These are phyloP conservation scores for Puccinia hordei DNA, from an alignment of 1,284 basidiomycete species.

Conservation along the genomic window DNA sequence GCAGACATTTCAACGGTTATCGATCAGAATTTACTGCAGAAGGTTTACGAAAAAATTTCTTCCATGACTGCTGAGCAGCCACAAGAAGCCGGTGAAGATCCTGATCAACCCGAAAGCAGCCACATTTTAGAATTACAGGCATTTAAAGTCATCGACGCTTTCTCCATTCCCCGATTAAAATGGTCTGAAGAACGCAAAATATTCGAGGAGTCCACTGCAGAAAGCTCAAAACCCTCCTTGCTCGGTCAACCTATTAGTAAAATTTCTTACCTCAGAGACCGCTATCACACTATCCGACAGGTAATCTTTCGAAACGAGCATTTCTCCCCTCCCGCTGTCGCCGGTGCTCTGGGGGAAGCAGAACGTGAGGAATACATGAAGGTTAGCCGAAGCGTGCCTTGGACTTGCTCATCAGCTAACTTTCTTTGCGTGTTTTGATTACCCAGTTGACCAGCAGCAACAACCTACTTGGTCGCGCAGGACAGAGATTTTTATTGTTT, in stretches of 20 bases:
- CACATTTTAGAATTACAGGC: conserved; percentile 15
- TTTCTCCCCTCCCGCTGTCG: conserved; percentile 88
- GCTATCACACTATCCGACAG: conserved; percentile 42
- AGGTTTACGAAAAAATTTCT: conserved; percentile 34
- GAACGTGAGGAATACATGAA: conserved; percentile 75
- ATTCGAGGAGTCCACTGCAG: conserved; percentile 24
- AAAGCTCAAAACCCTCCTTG: conserved; percentile 32
- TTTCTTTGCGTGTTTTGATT: neutral
- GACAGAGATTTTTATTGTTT: conserved; percentile 86
- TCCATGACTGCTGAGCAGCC: neutral
- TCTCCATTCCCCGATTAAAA: conserved; percentile 31
- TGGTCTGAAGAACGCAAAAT: conserved; percentile 45
- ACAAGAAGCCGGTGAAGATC: conserved; percentile 6
- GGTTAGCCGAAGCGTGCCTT: conserved; percentile 61
- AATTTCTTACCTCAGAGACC: conserved; percentile 44
- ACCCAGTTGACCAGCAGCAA: conserved; percentile 89
- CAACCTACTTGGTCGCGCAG: conserved; percentile 86
- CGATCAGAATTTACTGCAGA: conserved; percentile 37
- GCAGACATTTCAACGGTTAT: conserved; percentile 36
- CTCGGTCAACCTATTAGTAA: conserved; percentile 33
- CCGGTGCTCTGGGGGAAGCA: conserved; percentile 69
- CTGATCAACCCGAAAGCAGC: conserved; percentile 15
- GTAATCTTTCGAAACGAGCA: conserved; percentile 89
- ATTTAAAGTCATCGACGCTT: conserved; percentile 43
- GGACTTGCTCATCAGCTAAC: neutral